Evolutionary conservation across 768 basidiomycete genomes (phyloP), one percentile per base, ranked within the genome.

Genomic region (Boletus rubroflammeus): DNA sequence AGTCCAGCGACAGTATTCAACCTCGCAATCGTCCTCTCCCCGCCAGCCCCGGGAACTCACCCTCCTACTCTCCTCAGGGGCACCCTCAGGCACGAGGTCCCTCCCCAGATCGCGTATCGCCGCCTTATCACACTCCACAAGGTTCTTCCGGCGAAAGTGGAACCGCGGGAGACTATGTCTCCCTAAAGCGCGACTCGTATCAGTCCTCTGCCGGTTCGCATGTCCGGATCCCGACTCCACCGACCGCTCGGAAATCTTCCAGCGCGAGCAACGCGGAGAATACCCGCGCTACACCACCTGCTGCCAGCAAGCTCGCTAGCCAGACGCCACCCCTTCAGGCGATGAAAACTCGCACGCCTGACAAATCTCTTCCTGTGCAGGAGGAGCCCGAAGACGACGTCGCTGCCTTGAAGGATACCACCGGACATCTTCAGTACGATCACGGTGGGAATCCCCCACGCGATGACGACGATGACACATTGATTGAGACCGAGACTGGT

Each of bases 361-460:
- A 88, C 67, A 77, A 86, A 32, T 87, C 87, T 15, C 75, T 90
- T 25, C 88, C 88, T 19, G 79, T 89, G 3, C 88, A 90, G 67
- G 88, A 90, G 65, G 87, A 88, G 56, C 78, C 78, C 28, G 86
- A 88, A 61, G 87, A 88, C 60, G 85, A 88, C 57, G 70, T 76
- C 17, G 69, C 69, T 3, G 36, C 62, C 32, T 53, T 60, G 35
- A 78, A 76, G 62, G 73, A 69, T 31, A 67, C 59, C 15, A 78
- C 81, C 25, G 78, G 72, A 17, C 70, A 72, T 53, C 53, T 64
- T 35, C 56, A 67, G 40, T 76, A 77, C 59, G 70, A 72, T 19
- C 70, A 68, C 17, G 66, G 63, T 34, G 62, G 47, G 36, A 76
- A 72, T 26, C 65, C 72, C 31, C 74, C 71, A 47, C 76, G 66